Percentiles rank a stretch among this genome's conserved stretches.
These are phyloP conservation scores for Inga laurina DNA, from an alignment of 306 rosid species.

Conservation along the genomic window DNA sequence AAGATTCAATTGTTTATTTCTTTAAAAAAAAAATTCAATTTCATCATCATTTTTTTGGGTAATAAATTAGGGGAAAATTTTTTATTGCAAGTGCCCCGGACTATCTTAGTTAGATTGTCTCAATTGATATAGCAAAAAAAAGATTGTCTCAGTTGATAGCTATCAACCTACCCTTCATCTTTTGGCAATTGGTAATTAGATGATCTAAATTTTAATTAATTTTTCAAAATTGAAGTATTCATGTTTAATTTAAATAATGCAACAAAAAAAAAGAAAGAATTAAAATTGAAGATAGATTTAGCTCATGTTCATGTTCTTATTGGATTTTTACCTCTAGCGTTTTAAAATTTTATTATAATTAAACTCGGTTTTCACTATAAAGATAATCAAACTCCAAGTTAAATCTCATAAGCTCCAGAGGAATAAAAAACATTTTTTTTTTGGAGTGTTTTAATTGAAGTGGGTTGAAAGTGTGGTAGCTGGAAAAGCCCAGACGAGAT, in stretches of 20 bases:
- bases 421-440: no score
- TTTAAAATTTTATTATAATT: no score
- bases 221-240: not conserved
- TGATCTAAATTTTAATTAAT: not conserved
- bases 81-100: not conserved
- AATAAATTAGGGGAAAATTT: no score
- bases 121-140: not conserved
- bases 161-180: not conserved
- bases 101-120: not conserved
- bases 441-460: no score
- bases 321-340: no score
- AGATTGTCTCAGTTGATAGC: not conserved
- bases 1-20: constrained; percentile 29
- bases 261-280: not conserved
- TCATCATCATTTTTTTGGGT: not conserved
- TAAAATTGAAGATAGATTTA: not conserved
- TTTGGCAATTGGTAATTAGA: not conserved
- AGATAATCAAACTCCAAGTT: not conserved
- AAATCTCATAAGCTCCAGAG: not conserved
- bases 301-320: not conserved
- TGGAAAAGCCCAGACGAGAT: not conserved
- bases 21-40: not conserved
- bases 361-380: not conserved
- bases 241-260: not conserved
- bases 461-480: not conserved